A percentile compares a stretch with the other conserved stretches of the same genome.
phyloP scores from a whole-genome alignment of 2,329 filamentous ascomycete genomes.

The Lizonia empirigonia region DNA sequence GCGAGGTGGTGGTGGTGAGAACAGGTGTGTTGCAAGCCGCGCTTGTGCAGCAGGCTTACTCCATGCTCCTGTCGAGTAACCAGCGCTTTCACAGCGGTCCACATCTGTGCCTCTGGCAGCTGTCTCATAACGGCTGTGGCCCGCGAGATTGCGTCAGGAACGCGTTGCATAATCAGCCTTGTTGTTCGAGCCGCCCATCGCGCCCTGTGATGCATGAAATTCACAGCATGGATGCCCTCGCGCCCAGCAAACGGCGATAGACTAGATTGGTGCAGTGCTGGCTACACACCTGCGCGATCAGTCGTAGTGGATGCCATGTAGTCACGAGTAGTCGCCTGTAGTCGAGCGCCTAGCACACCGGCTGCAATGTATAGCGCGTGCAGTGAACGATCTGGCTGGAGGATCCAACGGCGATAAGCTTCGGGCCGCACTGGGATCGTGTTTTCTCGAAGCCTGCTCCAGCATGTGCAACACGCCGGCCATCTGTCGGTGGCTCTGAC shows the following conservation, averaged over 20 bases:
- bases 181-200: slow-evolving; percentile 46
- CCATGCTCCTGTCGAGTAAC: slow-evolving; percentile 41
- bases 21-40: slow-evolving; percentile 23
- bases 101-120: slow-evolving; percentile 36
- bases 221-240: slow-evolving; percentile 24
- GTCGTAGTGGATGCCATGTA: slow-evolving; percentile 30
- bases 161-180: slow-evolving; percentile 50
- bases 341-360: slow-evolving; percentile 37
- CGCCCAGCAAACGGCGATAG: slow-evolving; percentile 31
- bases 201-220: slow-evolving; percentile 44
- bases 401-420: slow-evolving; percentile 45
- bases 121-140: slow-evolving; percentile 46
- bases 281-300: slow-evolving; percentile 46
- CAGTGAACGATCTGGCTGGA: slow-evolving; percentile 44
- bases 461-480: slow-evolving; percentile 35
- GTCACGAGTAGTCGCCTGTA: slow-evolving; percentile 7
- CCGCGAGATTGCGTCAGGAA: slow-evolving; percentile 51
- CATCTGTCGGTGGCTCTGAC: slow-evolving; percentile 39
- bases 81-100: slow-evolving; percentile 19
- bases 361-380: slow-evolving; percentile 29
- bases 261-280: slow-evolving; percentile 32
- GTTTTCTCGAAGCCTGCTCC: slow-evolving; percentile 47
- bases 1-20: slow-evolving; percentile 23
- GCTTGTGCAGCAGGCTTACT: slow-evolving; percentile 29
- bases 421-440: slow-evolving; percentile 47